Base-by-base conservation (phyloP, 345 rosid species). In the Arabidopsis suecica region DNA sequence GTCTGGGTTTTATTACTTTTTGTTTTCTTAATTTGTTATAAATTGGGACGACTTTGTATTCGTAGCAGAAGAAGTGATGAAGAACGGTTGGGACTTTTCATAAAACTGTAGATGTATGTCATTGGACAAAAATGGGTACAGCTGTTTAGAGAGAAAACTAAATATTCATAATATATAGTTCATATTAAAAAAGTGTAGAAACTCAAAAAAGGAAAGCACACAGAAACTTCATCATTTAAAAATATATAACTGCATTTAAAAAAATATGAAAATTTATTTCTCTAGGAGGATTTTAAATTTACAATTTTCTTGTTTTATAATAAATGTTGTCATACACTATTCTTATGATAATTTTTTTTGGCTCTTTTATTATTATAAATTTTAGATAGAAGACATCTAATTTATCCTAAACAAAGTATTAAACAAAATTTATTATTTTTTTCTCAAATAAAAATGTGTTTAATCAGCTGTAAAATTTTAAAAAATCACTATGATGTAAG, bases 61-160 rank as follows among this genome's bases (percentile, higher is more conserved):
- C 51, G 69, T 61, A 25, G 75, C 60, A 58, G 60, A 74, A 68
- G 57, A 68, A 55, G 42, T 18, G 65, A 12, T 25, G 59, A 69
- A 55, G 49, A 76, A 69, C 75, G 13, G 71, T 69, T 69, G 70
- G 20, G 65, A 69, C 65, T 53, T 53, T 76, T 75, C n/a, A 68
- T 50, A 63, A 68, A 60, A 60, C 74, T 69, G 80, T 44, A 23
- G 51, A 44, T n/a, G n/a, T 25, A 55, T 48, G 49, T 69, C 65
- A 76, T 55, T 63, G 75, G 80, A 53, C 51, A 55, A 47, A 76
- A 54, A 69, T 62, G 80, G 65, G 23, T 69, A 69, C 80, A 76
- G 80, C 75, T 70, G 53, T 69, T 75, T 32, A 28, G 51, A 38
- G 38, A 65, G 44, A 50, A 12, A 56, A 61, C 6, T 6, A 30